Evolutionary conservation across 495 filamentous ascomycete species (phyloP), one percentile per base, ranked within the genome.

Genomic region (Melanomma pulvis-pyrius): DNA sequence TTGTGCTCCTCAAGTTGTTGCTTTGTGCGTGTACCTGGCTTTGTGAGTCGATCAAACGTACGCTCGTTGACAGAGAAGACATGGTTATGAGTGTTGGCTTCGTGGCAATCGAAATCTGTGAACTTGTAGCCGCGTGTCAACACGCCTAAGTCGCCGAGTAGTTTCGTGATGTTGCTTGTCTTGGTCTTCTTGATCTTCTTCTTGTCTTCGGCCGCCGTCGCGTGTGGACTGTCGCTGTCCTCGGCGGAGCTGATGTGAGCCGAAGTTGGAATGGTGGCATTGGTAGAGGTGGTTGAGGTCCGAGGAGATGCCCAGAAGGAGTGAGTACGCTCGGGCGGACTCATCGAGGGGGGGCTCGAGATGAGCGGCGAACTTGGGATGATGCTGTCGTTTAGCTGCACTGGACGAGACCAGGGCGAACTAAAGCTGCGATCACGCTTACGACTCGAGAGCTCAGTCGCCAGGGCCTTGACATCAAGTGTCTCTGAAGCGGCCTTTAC

Each of bases 1-100:
- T 98, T 98, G 79, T 98, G 94, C 59, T 87, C 84, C 68, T 91
- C 88, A 22, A 97, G 80, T n/a, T 85, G 79, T 29, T 82, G 81
- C 75, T 92, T 96, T 48, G 84, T 84, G 4, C 89, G 89, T 29
- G 47, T 15, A 17, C 56, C 57, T 82, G 80, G 39, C 86, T 84
- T 88, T 72, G 84, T 90, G 68, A 91, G 86, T 68, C 86, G 87
- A 69, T 90, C 84, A 68, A 96, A 96, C 3, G 86, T 91, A 48
- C 86, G 82, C 78, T 98, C 94, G 51, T 88, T 88, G 77, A 97
- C 91, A 0, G 94, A 98, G 78, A 92, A 93, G 61, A 97, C 87
- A 76, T 98, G 94, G 76, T 97, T 98, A 77, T 83, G 90, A 47
- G 83, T 86, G 73, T 90, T 90, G 75, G 90, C 91, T 61, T 96